Percentiles rank a stretch among this genome's conserved stretches.
These are phyloP conservation scores for Lathyrus sativus DNA, from an alignment of 306 rosid genomes.

Conservation along the genomic window DNA sequence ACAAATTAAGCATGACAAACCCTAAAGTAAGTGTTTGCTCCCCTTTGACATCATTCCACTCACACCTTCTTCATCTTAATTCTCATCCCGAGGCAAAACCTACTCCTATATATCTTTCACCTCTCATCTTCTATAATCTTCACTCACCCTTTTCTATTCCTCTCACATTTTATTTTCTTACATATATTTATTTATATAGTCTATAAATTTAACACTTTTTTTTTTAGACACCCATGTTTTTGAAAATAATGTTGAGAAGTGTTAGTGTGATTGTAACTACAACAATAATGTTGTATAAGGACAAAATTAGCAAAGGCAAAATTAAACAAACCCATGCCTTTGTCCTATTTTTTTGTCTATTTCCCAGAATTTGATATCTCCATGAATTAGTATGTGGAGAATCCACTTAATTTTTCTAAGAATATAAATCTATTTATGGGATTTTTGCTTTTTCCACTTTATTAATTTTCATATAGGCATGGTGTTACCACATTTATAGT, in stretches of 20 bases:
- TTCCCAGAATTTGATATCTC: constrained; percentile 31
- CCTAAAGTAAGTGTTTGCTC: constrained; percentile 89
- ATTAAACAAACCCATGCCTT: constrained; percentile 16
- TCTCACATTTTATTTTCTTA: background rate
- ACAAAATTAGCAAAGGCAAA: constrained; percentile 33
- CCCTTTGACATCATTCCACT: constrained; percentile 96
- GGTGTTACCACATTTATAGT: constrained; percentile 38
- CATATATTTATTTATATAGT: background rate
- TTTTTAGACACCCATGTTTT: background rate
- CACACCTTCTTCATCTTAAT: constrained; percentile 74
- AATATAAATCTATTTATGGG: constrained; percentile 41
- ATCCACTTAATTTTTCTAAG: constrained; percentile 48
- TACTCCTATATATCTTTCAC: constrained; percentile 44
- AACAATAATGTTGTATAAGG: constrained; percentile 12
- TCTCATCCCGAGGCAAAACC: constrained; percentile 84
- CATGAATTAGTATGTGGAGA: constrained; percentile 44
- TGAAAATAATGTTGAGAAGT: background rate
- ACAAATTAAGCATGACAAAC: constrained; percentile 88
- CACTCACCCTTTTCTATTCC: constrained; percentile 3
- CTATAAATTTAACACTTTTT: background rate
- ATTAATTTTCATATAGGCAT: constrained; percentile 38
- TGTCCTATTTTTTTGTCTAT: constrained; percentile 29
- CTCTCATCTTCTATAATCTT: constrained; percentile 11
- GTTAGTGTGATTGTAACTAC: constrained; percentile 17
- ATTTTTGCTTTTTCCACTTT: constrained; percentile 41